Percentiles rank a stretch among this genome's conserved stretches.
phyloP scores from a whole-genome alignment of 1,139 yeast species.

The Taphrina flavorubra region DNA sequence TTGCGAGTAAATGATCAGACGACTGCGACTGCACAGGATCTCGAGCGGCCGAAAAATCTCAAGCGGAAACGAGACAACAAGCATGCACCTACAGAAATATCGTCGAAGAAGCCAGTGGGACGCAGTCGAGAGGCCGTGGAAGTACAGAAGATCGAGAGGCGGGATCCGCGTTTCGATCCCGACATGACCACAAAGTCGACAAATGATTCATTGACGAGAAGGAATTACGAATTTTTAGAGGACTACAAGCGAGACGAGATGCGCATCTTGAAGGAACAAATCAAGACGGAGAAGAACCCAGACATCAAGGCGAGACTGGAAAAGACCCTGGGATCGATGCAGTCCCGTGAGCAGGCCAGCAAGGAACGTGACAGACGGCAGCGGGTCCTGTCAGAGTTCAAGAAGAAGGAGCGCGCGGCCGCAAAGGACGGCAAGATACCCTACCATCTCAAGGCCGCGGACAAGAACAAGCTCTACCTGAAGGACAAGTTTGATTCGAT shows the following conservation, averaged over 20 bases:
- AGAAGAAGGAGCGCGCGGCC: slow-evolving; percentile 58
- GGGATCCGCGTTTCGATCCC: slow-evolving; percentile 84
- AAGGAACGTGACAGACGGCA: slow-evolving; percentile 77
- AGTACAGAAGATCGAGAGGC: slow-evolving; percentile 47
- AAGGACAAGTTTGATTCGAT: slow-evolving; percentile 85
- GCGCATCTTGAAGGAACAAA: slow-evolving; percentile 61
- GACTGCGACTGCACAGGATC: background rate
- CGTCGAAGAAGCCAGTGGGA: slow-evolving; percentile 46
- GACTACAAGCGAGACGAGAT: slow-evolving; percentile 81
- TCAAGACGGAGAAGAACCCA: slow-evolving; percentile 63
- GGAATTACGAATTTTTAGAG: slow-evolving; percentile 82
- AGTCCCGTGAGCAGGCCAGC: slow-evolving; percentile 76
- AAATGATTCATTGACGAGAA: slow-evolving; percentile 77
- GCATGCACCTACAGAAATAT: slow-evolving; percentile 47
- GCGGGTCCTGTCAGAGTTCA: slow-evolving; percentile 61
- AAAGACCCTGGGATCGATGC: slow-evolving; percentile 47
- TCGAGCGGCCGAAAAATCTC: background rate
- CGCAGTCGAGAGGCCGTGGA: slow-evolving; percentile 47
- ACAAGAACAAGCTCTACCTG: slow-evolving; percentile 81
- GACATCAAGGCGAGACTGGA: slow-evolving; percentile 60
- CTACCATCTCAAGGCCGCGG: slow-evolving; percentile 73
- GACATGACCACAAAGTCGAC: background rate
- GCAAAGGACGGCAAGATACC: slow-evolving; percentile 60
- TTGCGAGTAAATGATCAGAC: background rate
- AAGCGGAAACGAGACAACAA: slow-evolving; percentile 42